These are phyloP conservation scores for Podospora pseudocomata DNA, from an alignment of 495 filamentous ascomycete species.

Conservation along the genomic window DNA sequence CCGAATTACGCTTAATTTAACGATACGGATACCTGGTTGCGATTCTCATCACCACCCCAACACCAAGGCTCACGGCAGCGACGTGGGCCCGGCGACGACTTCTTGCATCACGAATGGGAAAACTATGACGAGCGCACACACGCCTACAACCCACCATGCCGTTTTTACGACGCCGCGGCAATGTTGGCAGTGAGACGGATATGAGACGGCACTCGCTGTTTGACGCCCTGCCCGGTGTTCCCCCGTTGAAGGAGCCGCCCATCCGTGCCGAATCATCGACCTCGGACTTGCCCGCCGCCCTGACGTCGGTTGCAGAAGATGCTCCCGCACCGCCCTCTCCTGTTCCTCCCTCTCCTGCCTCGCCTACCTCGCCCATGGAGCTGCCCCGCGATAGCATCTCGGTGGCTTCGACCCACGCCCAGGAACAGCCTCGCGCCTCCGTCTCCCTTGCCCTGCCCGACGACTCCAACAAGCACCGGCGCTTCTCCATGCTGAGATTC, in stretches of 20 bases:
- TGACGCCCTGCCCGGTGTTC: conserved; percentile 30
- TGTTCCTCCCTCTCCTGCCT: conserved; percentile 11
- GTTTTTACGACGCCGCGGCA: conserved; percentile 50
- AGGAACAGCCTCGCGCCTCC: conserved; percentile 32
- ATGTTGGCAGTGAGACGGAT: conserved; percentile 48
- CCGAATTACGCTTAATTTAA: conserved; percentile 9
- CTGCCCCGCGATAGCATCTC: conserved; percentile 23
- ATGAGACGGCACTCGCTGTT: conserved; percentile 46
- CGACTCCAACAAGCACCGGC: conserved; percentile 53
- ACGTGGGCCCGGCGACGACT: conserved; percentile 5
- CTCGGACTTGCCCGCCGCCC: conserved; percentile 26
- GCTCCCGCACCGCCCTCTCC: conserved; percentile 2
- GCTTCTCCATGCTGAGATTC: conserved; percentile 87
- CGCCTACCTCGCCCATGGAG: conserved; percentile 16
- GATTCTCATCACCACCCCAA: neutral
- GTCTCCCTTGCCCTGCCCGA: conserved; percentile 42
- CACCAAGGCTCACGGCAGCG: neutral
- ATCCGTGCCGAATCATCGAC: conserved; percentile 20
- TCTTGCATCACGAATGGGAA: conserved; percentile 22
- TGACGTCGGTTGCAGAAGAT: conserved; percentile 26
- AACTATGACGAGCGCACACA: conserved; percentile 39
- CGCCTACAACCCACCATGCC: conserved; percentile 42
- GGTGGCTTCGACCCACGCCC: conserved; percentile 23
- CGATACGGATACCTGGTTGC: conserved; percentile 1
- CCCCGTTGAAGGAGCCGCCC: conserved; percentile 25